Base-by-base conservation (phyloP, 2,329 filamentous ascomycete genomes). In the Dactylonectria macrodidyma region DNA sequence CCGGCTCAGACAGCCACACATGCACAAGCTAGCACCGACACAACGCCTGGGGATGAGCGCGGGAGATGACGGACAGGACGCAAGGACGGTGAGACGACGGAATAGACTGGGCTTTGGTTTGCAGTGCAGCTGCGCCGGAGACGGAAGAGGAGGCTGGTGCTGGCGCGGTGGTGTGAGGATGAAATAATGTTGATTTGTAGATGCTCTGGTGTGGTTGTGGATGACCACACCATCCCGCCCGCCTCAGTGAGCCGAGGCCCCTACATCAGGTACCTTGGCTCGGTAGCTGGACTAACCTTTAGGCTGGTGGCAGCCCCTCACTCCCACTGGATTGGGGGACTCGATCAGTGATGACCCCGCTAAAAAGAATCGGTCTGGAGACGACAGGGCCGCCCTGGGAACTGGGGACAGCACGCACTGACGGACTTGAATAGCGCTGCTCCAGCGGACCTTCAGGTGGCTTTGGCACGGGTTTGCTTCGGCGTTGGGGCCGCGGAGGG, bases 381-480 rank as follows among this genome's bases (percentile, higher is more conserved):
- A 34, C 19, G 47, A 34, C 50, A 19, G 41, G 61, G 50, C 48
- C 16, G 46, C 55, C 56, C 59, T 22, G 30, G 41, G 19, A 30
- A 30, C 19, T 19, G 19, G 19, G 19, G 19, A 19, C 19, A 19
- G 19, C 19, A 19, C 19, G 19, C 19, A 19, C 19, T 19, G 19
- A 19, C 19, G 41, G 22, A 48, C 57, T 19, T 14, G 19, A 12
- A 33, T n/a, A 36, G 30, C n/a, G 33, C 51, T 14, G n/a, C 30
- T 12, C 30, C n/a, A 54, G 33, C 54, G 12, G 26, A 30, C n/a
- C 24, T 50, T 52, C 34, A 57, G 55, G 55, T 41, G 41, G 34
- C 61, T n/a, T 22, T 57, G 58, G 71, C 62, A 71, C 26, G 71
- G 71, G 70, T 70, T 67, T 69, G 33, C 50, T 65, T 51, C 55